These are phyloP conservation scores for Hypomyces perniciosus DNA, from an alignment of 2,329 filamentous ascomycete genomes.

Conservation along the genomic window DNA sequence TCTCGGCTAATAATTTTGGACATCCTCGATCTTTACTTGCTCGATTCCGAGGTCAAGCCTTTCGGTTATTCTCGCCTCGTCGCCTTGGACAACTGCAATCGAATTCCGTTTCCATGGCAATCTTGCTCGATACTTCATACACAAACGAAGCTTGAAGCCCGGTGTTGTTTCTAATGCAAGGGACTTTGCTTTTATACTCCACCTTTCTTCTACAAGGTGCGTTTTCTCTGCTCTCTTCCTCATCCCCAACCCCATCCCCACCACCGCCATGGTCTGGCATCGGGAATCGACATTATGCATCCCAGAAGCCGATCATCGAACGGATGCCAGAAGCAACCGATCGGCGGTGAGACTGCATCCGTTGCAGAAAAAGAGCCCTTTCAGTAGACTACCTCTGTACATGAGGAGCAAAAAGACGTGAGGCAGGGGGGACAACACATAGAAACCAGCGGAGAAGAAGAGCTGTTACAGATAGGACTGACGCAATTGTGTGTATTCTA, in stretches of 20 bases:
- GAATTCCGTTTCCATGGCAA: too few species aligned
- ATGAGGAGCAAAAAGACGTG: background rate
- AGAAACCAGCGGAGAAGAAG: background rate
- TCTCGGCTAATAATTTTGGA: too few species aligned
- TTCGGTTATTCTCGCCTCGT: too few species aligned
- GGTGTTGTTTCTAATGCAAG: too few species aligned
- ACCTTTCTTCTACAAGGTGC: background rate
- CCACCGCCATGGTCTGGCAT: slow-evolving; percentile 1
- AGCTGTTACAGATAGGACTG: too few species aligned
- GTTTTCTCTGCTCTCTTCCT: background rate
- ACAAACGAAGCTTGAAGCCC: too few species aligned
- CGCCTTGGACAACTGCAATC: too few species aligned
- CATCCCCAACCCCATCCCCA: background rate
- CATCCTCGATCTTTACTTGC: too few species aligned
- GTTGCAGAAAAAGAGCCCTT: too few species aligned
- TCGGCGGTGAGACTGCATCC: slow-evolving; percentile 6
- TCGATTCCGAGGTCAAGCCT: too few species aligned
- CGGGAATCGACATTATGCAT: slow-evolving; percentile 10
- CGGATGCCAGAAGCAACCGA: background rate
- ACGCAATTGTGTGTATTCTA: background rate
- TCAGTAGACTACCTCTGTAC: background rate
- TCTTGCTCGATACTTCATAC: too few species aligned
- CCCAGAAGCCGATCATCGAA: background rate
- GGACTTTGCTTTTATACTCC: background rate
- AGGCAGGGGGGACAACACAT: background rate